Conservation (phyloP, 169 alveolate species). For the Plasmodium gaboni region DNA sequence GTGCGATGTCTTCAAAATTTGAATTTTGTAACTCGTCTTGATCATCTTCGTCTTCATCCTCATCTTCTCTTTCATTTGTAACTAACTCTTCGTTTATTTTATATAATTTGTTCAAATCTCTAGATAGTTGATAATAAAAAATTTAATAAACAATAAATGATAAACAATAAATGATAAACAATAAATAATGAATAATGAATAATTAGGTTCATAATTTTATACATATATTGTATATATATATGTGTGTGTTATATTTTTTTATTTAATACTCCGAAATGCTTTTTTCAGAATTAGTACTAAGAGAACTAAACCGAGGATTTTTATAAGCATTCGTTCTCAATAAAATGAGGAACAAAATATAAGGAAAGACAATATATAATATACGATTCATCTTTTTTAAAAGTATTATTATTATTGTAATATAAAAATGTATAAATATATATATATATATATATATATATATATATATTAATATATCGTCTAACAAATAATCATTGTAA, state of each 20-base stretch:
- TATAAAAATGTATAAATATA: neutral
- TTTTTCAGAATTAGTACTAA: constrained; percentile 21
- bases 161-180: neutral
- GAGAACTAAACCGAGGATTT: constrained; percentile 45
- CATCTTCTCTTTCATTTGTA: constrained; percentile 63
- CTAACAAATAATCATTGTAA: too few relatives aligned
- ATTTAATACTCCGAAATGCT: constrained; percentile 39
- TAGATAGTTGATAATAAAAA: constrained; percentile 6
- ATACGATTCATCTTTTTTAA: constrained; percentile 33
- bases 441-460: too few relatives aligned
- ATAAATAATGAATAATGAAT: neutral
- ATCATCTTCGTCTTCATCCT: constrained; percentile 64
- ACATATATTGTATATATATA: too few relatives aligned
- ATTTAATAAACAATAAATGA: neutral
- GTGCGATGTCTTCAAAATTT: constrained; percentile 50
- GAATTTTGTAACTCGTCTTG: constrained; percentile 27
- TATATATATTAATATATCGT: too few relatives aligned
- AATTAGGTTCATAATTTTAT: neutral
- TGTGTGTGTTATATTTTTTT: constrained; percentile 4
- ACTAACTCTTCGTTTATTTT: constrained; percentile 44
- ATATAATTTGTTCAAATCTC: constrained; percentile 51
- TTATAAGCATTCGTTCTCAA: constrained; percentile 13
- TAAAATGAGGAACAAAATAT: constrained; percentile 17
- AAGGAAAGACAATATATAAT: constrained; percentile 27
- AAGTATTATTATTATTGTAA: neutral